Evolutionary conservation across 345 rosid species (phyloP).

Genomic region (Excoecaria agallocha): DNA sequence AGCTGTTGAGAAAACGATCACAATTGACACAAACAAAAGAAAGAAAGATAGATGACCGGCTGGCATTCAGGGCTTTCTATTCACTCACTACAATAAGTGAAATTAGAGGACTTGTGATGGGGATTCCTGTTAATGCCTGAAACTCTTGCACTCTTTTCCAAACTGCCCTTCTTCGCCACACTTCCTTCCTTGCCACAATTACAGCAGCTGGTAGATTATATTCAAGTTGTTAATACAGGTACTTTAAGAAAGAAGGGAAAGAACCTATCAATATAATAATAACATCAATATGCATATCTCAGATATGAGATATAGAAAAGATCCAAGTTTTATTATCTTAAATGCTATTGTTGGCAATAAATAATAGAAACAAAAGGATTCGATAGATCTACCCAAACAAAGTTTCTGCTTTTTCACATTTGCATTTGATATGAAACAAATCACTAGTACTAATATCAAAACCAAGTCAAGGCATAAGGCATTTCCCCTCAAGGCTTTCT

Average conservation of each 20-base stretch:
- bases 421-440: background rate
- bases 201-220: slow-evolving; percentile 62
- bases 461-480: background rate
- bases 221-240: slow-evolving; percentile 18
- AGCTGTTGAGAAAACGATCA: background rate
- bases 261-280: background rate
- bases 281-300: background rate
- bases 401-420: background rate
- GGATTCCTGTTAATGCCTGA: slow-evolving; percentile 61
- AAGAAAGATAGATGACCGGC: slow-evolving; percentile 50
- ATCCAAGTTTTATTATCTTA: background rate
- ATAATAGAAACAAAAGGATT: no score
- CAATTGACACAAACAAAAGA: background rate
- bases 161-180: slow-evolving; percentile 79
- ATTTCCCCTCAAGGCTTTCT: background rate
- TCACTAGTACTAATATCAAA: background rate
- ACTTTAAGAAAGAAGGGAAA: background rate
- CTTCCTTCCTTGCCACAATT: slow-evolving; percentile 74
- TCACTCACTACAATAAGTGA: slow-evolving; percentile 86
- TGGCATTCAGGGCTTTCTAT: slow-evolving; percentile 75
- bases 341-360: background rate
- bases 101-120: slow-evolving; percentile 68
- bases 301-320: background rate
- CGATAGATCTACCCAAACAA: no score
- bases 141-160: slow-evolving; percentile 84